Evolutionary conservation across 192 early-diverging fungal genomes (phyloP).

Genomic region (Entomortierella chlamydospora): DNA sequence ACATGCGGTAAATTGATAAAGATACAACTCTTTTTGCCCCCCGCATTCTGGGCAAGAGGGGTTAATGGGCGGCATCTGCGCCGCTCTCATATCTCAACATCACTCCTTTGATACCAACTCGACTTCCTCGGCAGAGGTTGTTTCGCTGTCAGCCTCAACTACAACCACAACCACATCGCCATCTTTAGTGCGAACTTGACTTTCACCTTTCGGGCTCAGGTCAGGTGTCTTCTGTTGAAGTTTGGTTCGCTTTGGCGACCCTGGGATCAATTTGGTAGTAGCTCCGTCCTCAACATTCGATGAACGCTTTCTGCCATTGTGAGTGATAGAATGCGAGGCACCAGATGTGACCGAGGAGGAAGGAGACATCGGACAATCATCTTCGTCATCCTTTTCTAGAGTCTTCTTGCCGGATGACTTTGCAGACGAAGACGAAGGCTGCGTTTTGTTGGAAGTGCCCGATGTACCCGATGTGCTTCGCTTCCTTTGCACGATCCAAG

Average conservation of each 20-base stretch:
- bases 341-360: conserved; percentile 27
- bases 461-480: conserved; percentile 17
- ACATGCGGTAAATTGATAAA: neutral
- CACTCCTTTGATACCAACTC: neutral
- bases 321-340: conserved; percentile 3
- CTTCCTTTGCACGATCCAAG: conserved; percentile 47
- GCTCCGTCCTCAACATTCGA: conserved; percentile 11
- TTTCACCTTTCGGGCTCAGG: neutral
- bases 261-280: neutral
- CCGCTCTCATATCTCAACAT: conserved; percentile 10
- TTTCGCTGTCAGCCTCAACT: neutral
- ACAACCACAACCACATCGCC: conserved; percentile 16
- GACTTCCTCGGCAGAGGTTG: neutral
- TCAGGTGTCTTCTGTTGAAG: neutral
- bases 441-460: neutral
- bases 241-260: conserved; percentile 12
- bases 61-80: conserved; percentile 28
- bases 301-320: conserved; percentile 17
- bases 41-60: conserved; percentile 16
- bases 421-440: neutral
- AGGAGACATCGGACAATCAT: conserved; percentile 18
- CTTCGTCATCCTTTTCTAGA: conserved; percentile 15
- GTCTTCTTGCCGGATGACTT: conserved; percentile 10
- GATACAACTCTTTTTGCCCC: no score
- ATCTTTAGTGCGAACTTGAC: neutral